phyloP scores from a whole-genome alignment of 169 alveolate genomes.

The Cryptosporidium viatorum region DNA sequence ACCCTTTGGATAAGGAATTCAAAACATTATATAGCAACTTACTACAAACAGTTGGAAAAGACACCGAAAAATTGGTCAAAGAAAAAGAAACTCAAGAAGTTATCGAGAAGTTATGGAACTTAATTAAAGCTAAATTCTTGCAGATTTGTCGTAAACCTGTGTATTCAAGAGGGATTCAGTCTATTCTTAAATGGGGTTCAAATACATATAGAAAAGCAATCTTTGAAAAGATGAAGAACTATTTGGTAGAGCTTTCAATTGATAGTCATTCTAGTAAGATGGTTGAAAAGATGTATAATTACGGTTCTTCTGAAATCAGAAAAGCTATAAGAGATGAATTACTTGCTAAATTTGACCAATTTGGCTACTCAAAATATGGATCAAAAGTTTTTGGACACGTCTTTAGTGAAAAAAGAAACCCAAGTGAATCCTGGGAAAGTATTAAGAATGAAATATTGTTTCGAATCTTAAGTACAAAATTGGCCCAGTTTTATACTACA shows the following conservation, averaged over 20 bases:
- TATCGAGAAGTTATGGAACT: slow-evolving; percentile 37
- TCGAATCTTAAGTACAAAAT: slow-evolving; percentile 32
- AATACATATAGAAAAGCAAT: slow-evolving; percentile 19
- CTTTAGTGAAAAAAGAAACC: slow-evolving; percentile 67
- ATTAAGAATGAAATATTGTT: slow-evolving; percentile 37
- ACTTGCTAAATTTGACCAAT: slow-evolving; percentile 52
- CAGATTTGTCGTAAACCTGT: slow-evolving; percentile 71
- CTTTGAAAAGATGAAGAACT: slow-evolving; percentile 58
- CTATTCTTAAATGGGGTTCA: slow-evolving; percentile 67
- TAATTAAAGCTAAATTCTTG: slow-evolving; percentile 53
- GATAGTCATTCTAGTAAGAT: slow-evolving; percentile 65
- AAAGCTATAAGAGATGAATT: slow-evolving; percentile 25
- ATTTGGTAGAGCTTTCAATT: slow-evolving; percentile 28
- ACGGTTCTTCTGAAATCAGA: slow-evolving; percentile 51
- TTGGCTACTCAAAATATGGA: slow-evolving; percentile 53
- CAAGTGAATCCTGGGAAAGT: slow-evolving; percentile 42
- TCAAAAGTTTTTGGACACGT: slow-evolving; percentile 57
- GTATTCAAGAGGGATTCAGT: slow-evolving; percentile 69
- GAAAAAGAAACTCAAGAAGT: not conserved
- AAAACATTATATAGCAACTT: slow-evolving; percentile 13
- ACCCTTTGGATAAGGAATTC: slow-evolving; percentile 33
- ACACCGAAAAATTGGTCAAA: not conserved
- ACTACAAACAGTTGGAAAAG: slow-evolving; percentile 37
- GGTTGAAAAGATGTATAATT: slow-evolving; percentile 63
- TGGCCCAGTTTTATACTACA: slow-evolving; percentile 20